These are phyloP conservation scores for Aureobasidium pullulans DNA, from an alignment of 2,329 filamentous ascomycete species.

Conservation along the genomic window DNA sequence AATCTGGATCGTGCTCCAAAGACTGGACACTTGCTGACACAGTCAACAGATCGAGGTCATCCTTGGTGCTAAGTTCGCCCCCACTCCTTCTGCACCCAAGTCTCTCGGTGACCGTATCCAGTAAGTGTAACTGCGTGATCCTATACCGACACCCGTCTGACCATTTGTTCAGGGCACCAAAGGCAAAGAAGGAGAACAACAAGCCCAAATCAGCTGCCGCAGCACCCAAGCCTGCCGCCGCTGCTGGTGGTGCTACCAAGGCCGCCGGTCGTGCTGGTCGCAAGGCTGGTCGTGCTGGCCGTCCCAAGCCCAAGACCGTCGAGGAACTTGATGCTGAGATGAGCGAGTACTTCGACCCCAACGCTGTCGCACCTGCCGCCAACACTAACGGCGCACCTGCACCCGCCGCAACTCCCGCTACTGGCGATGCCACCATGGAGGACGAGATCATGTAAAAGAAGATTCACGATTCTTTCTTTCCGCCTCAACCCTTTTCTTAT, in stretches of 20 bases:
- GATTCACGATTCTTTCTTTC: not conserved
- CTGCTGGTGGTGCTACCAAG: slow-evolving; percentile 56
- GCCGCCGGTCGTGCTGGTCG: slow-evolving; percentile 42
- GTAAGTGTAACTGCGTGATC: slow-evolving; percentile 41
- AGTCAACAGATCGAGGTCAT: slow-evolving; percentile 79
- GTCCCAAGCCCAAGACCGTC: slow-evolving; percentile 73
- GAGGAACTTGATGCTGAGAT: slow-evolving; percentile 97
- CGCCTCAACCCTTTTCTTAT: not conserved
- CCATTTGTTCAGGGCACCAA: slow-evolving; percentile 23
- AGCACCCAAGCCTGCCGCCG: slow-evolving; percentile 55
- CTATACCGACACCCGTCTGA: slow-evolving; percentile 17
- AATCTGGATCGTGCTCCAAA: slow-evolving; percentile 19
- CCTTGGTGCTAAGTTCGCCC: slow-evolving; percentile 66
- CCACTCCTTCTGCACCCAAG: slow-evolving; percentile 61
- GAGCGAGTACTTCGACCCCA: slow-evolving; percentile 78
- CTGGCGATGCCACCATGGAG: slow-evolving; percentile 46
- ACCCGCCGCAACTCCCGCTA: slow-evolving; percentile 37
- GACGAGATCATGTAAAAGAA: slow-evolving; percentile 47
- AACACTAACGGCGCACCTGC: slow-evolving; percentile 37
- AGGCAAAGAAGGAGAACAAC: slow-evolving; percentile 26
- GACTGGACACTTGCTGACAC: slow-evolving; percentile 13
- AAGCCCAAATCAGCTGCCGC: slow-evolving; percentile 19
- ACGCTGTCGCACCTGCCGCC: slow-evolving; percentile 32
- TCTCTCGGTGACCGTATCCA: slow-evolving; percentile 76
- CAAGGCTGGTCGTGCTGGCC: slow-evolving; percentile 53